Evolutionary conservation across 1,284 basidiomycete genomes (phyloP), one percentile per base, ranked within the genome.

Genomic region (Limonomyces culmigenus): DNA sequence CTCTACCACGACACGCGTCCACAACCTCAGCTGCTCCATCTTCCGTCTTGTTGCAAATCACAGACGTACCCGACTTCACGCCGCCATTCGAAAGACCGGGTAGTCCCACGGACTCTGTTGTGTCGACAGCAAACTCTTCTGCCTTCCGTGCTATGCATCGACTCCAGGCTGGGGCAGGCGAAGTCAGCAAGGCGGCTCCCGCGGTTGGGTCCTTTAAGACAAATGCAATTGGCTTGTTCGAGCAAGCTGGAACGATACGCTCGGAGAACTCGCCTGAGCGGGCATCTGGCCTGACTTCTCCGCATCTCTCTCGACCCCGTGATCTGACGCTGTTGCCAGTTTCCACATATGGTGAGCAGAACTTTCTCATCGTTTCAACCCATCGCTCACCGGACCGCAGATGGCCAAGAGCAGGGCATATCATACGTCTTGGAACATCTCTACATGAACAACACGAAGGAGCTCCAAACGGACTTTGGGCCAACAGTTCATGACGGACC

Each of bases 401-500:
- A 93, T 46, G 83, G 83, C 0, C 78, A 83, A 47, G 89, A 93
- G 47, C 73, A 78, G 17, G 83, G 83, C 2, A 83, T 95, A 42
- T 80, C 72, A 48, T 80, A 84, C 37, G 59, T 89, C 12, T 62
- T 96, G 12, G 89, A 95, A 48, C 80, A 85, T 37, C 62, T 91
- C n/a, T 92, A 89, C 50, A 60, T 88, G 33, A 86, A 92, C 49
- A 86, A 78, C 44, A 76, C 70, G 48, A 74, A 78, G 21, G 86
- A 92, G 44, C 65, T 87, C 1, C 73, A 87, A 41, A 66, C 78
- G 25, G 89, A 96, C 49, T 92, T 96, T 49, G 91, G 89, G 3
- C 87, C 89, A 1, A 71, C 69, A 35, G 71, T 91, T 2, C 78
- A 81, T 43, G 77, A 83, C 42, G 78, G 79, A 0, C 80, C 85